Evolutionary conservation across 441 rosid species (phyloP).

Genomic region (Euphorbia schlechtendalii): DNA sequence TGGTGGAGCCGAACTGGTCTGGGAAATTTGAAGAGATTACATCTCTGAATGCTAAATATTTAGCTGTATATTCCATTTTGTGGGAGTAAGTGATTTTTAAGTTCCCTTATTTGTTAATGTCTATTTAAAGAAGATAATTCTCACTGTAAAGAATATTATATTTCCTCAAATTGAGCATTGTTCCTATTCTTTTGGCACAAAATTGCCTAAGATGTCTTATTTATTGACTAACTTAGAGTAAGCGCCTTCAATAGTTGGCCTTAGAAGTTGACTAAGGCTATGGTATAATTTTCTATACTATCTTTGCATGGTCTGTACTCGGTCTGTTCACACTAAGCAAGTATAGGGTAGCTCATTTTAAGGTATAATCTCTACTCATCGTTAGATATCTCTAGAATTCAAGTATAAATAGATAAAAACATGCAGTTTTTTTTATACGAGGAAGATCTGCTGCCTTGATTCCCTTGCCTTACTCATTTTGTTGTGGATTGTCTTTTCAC

Average conservation of each 20-base stretch:
- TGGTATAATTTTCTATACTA: neutral
- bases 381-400: too few species aligned
- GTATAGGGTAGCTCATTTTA: neutral
- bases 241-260: neutral
- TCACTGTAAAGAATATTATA: constrained; percentile 7
- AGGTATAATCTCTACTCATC: too few species aligned
- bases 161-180: constrained; percentile 1
- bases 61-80: constrained; percentile 45
- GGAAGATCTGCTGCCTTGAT: neutral
- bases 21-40: constrained; percentile 53
- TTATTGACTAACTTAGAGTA: neutral
- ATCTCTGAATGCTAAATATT: constrained; percentile 60
- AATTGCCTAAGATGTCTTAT: neutral
- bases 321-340: neutral
- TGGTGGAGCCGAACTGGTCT: constrained; percentile 61
- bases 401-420: too few species aligned
- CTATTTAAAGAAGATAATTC: neutral
- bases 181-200: neutral
- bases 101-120: too few species aligned
- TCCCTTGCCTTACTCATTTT: neutral
- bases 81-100: constrained; percentile 44
- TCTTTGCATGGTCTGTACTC: neutral
- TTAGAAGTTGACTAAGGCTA: neutral
- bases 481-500: constrained; percentile 4
- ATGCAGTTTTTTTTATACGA: neutral